phyloP scores from a whole-genome alignment of 129 eudicot species.

The Arctium lappa region DNA sequence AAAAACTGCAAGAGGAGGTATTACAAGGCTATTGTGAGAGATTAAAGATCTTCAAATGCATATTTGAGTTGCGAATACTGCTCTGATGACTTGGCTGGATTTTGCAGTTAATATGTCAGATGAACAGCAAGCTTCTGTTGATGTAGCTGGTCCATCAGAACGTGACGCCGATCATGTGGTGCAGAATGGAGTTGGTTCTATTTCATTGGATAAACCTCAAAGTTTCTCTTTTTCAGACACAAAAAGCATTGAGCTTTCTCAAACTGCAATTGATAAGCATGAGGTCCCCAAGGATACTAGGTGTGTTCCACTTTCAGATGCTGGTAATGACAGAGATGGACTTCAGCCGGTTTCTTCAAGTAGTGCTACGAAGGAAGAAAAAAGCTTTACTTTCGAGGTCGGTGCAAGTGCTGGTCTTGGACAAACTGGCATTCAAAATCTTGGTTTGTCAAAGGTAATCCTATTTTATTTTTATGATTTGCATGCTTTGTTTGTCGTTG shows the following conservation, averaged over 20 bases:
- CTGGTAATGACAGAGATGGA: neutral
- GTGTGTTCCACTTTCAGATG: slow-evolving; percentile 12
- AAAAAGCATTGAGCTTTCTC: slow-evolving; percentile 34
- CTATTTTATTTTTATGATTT: neutral
- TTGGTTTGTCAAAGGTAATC: slow-evolving; percentile 30
- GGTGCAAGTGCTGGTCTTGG: slow-evolving; percentile 38
- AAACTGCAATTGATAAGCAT: slow-evolving; percentile 24
- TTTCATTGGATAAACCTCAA: slow-evolving; percentile 32
- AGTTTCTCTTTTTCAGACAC: slow-evolving; percentile 21
- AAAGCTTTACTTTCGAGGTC: slow-evolving; percentile 54
- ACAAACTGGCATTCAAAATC: slow-evolving; percentile 34
- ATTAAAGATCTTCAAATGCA: slow-evolving; percentile 16
- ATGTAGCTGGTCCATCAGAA: slow-evolving; percentile 17
- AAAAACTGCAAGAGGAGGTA: neutral
- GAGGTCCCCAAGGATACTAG: slow-evolving; percentile 19
- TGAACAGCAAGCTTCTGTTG: slow-evolving; percentile 27
- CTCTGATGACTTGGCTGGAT: slow-evolving; percentile 17
- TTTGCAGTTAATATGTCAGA: slow-evolving; percentile 36
- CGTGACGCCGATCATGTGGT: slow-evolving; percentile 1
- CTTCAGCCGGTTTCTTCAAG: slow-evolving; percentile 18
- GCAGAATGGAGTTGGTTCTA: slow-evolving; percentile 37
- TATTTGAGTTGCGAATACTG: neutral
- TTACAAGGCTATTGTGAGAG: slow-evolving; percentile 5
- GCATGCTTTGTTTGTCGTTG: neutral
- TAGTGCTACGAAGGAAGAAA: slow-evolving; percentile 41